Percentiles rank a stretch among this genome's conserved stretches.
These are phyloP conservation scores for Houttuynia cordata DNA, from an alignment of 164 flowering plant genomes.

Conservation along the genomic window DNA sequence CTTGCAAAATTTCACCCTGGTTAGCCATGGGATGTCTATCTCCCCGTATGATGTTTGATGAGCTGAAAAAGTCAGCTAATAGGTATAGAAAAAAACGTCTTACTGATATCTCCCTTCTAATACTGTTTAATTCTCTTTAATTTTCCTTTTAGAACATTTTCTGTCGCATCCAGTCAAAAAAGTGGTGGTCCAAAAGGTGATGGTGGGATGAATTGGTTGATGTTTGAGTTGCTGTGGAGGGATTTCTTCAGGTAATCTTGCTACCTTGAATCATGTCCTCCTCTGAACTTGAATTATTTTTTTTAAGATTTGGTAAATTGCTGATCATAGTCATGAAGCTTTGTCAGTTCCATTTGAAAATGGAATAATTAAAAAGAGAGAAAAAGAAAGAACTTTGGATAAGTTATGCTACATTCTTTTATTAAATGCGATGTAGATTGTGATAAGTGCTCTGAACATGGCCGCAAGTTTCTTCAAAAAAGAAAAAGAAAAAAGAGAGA, in stretches of 20 bases:
- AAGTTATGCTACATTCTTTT: background rate
- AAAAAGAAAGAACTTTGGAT: no score
- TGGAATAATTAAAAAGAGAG: background rate
- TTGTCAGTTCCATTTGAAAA: background rate
- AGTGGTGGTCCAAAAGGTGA: slow-evolving; percentile 33
- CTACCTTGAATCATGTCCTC: background rate
- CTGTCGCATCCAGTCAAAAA: slow-evolving; percentile 39
- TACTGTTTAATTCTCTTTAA: background rate
- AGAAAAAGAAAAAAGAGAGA: no score
- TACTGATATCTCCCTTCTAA: background rate
- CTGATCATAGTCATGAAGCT: no score
- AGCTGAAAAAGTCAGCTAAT: slow-evolving; percentile 57
- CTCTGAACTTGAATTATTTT: background rate
- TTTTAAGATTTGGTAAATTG: background rate
- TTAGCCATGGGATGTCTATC: slow-evolving; percentile 87
- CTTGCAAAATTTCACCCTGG: slow-evolving; percentile 96
- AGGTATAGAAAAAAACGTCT: slow-evolving; percentile 24
- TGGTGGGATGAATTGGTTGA: slow-evolving; percentile 73
- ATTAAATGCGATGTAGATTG: background rate
- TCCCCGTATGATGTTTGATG: slow-evolving; percentile 90
- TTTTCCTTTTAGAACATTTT: slow-evolving; percentile 28
- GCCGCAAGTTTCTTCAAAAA: no score
- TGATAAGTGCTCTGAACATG: background rate
- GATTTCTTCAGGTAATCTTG: slow-evolving; percentile 82
- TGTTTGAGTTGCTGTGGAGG: slow-evolving; percentile 93